A percentile compares a stretch with the other conserved stretches of the same genome.
Conservation (phyloP, 495 filamentous ascomycete genomes). For the Daldinia childiae region DNA sequence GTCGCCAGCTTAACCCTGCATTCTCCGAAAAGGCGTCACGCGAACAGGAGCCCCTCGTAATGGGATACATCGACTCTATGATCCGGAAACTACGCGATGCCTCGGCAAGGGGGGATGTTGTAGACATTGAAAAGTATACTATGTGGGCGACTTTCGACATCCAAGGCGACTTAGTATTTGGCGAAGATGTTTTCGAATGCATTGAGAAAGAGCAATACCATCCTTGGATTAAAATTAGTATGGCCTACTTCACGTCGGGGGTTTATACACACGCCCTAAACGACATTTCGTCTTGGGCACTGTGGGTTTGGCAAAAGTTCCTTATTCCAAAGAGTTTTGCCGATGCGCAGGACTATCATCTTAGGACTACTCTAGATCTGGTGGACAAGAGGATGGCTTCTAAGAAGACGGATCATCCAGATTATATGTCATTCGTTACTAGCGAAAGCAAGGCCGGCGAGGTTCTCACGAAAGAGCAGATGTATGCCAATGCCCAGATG, state of each 20-base stretch:
- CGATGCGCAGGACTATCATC: conserved; percentile 17
- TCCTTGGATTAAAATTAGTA: conserved; percentile 48
- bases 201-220: conserved; percentile 48
- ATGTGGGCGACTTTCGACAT: conserved; percentile 69
- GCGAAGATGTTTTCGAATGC: conserved; percentile 62
- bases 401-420: conserved; percentile 28
- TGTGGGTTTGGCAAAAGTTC: conserved; percentile 33
- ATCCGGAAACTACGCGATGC: conserved; percentile 50
- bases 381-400: conserved; percentile 39
- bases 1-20: conserved; percentile 56
- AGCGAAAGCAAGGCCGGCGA: conserved; percentile 31
- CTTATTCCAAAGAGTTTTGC: conserved; percentile 18
- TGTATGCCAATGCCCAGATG: conserved; percentile 46
- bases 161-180: conserved; percentile 69
- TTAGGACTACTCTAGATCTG: conserved; percentile 29
- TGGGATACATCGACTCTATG: conserved; percentile 54
- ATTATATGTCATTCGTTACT: conserved; percentile 54
- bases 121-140: conserved; percentile 60
- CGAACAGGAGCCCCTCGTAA: conserved; percentile 57
- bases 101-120: conserved; percentile 18
- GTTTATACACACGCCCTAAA: conserved; percentile 39
- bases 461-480: conserved; percentile 41
- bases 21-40: conserved; percentile 60
- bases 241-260: conserved; percentile 30
- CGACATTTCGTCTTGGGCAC: conserved; percentile 33